Conservation (phyloP, 345 rosid genomes). For the Toxicodendron radicans region DNA sequence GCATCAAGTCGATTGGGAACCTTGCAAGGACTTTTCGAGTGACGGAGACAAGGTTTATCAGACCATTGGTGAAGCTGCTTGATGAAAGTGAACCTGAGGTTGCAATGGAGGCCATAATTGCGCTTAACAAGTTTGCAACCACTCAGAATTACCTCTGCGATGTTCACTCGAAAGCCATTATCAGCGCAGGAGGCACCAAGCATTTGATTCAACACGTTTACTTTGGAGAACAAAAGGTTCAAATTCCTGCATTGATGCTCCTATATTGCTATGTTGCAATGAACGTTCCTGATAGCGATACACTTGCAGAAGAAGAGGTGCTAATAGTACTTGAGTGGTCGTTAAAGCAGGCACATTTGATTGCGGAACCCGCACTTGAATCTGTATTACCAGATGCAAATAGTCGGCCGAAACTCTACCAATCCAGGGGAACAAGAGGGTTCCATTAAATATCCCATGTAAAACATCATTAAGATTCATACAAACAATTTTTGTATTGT, state of each 20-base stretch:
- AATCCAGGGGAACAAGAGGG: constrained; percentile 70
- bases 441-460: constrained; percentile 32
- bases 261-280: constrained; percentile 48
- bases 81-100: constrained; percentile 64
- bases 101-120: constrained; percentile 54
- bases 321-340: constrained; percentile 77
- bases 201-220: constrained; percentile 61
- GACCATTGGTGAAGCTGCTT: constrained; percentile 64
- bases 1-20: constrained; percentile 65
- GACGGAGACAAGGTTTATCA: constrained; percentile 58
- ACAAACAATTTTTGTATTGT: constrained; percentile 8
- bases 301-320: constrained; percentile 69
- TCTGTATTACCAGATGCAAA: constrained; percentile 64
- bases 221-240: constrained; percentile 67
- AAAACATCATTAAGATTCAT: not conserved
- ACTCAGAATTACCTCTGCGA: constrained; percentile 57
- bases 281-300: constrained; percentile 61
- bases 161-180: constrained; percentile 58
- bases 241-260: constrained; percentile 53
- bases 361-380: constrained; percentile 40
- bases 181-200: constrained; percentile 58
- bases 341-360: constrained; percentile 60
- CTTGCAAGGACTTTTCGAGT: constrained; percentile 81
- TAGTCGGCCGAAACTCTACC: constrained; percentile 67
- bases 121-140: constrained; percentile 61